These are phyloP conservation scores for Exophiala phaeomuriformis DNA, from an alignment of 2,329 filamentous ascomycete species.

Conservation along the genomic window DNA sequence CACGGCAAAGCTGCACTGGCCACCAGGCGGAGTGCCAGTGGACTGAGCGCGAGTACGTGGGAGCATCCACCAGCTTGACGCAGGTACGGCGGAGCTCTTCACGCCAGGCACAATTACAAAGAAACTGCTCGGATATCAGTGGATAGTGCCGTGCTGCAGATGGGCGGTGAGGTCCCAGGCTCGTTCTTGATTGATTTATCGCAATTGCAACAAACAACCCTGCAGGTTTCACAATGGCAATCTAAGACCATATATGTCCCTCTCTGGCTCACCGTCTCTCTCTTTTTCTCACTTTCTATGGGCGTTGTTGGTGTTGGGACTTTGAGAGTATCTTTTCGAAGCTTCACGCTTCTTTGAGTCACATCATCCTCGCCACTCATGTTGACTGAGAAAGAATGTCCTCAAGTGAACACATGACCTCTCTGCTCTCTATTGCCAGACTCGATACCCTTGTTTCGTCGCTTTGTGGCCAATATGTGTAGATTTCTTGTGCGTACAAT, in stretches of 20 bases:
- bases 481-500: constrained; percentile 48
- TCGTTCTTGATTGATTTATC: neutral
- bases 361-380: neutral
- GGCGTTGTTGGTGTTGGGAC: constrained; percentile 13
- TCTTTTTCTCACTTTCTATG: constrained; percentile 1
- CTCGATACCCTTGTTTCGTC: neutral
- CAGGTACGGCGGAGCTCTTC: neutral
- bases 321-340: neutral
- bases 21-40: neutral
- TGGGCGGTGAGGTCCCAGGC: constrained; percentile 5
- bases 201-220: neutral
- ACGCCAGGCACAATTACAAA: neutral
- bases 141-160: neutral
- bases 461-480: constrained; percentile 42
- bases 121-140: too few species aligned
- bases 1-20: neutral
- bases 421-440: neutral
- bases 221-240: constrained; percentile 9
- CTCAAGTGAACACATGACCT: constrained; percentile 4
- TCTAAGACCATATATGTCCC: neutral
- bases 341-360: neutral
- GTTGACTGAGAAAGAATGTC: constrained; percentile 6
- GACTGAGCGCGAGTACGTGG: neutral
- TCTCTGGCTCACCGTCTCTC: neutral
- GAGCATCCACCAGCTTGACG: neutral